phyloP scores from a whole-genome alignment of 768 basidiomycete genomes.

The Russula griseocarnosa region DNA sequence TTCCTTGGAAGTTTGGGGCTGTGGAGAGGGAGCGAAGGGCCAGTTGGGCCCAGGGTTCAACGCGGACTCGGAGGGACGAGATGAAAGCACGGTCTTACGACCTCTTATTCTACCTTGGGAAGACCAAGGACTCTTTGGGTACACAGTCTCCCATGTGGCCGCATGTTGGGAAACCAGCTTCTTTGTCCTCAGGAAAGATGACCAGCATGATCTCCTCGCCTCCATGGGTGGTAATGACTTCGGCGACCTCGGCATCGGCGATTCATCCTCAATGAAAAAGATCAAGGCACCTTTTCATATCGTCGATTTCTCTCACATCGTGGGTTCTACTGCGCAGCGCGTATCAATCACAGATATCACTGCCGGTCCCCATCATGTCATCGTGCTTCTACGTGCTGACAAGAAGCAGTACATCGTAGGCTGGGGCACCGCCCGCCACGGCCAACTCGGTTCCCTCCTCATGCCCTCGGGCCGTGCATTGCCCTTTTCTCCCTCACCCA shows the following conservation, averaged over 20 bases:
- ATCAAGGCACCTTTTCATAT: conserved; percentile 36
- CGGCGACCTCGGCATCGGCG: conserved; percentile 68
- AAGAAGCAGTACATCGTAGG: conserved; percentile 46
- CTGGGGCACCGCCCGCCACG: conserved; percentile 84
- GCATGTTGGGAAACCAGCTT: conserved; percentile 86
- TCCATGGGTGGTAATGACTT: conserved; percentile 85
- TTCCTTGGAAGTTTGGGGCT: conserved; percentile 57
- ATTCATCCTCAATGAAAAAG: conserved; percentile 17
- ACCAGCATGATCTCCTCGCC: conserved; percentile 51
- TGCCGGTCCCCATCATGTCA: conserved; percentile 71
- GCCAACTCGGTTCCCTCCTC: conserved; percentile 61
- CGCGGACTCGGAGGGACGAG: conserved; percentile 22
- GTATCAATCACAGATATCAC: conserved; percentile 43
- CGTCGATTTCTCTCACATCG: conserved; percentile 38
- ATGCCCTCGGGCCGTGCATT: conserved; percentile 30
- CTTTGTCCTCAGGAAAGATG: conserved; percentile 50
- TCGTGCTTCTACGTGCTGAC: conserved; percentile 42
- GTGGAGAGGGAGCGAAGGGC: conserved; percentile 65
- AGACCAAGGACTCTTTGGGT: conserved; percentile 39
- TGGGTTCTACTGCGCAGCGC: conserved; percentile 28
- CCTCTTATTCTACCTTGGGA: conserved; percentile 44
- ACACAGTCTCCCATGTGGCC: conserved; percentile 49
- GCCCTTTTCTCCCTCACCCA: conserved; percentile 35
- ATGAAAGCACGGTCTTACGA: conserved; percentile 42
- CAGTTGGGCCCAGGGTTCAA: conserved; percentile 59